Evolutionary conservation across 306 rosid species (phyloP), one percentile per base, ranked within the genome.

Genomic region (Trifolium repens): DNA sequence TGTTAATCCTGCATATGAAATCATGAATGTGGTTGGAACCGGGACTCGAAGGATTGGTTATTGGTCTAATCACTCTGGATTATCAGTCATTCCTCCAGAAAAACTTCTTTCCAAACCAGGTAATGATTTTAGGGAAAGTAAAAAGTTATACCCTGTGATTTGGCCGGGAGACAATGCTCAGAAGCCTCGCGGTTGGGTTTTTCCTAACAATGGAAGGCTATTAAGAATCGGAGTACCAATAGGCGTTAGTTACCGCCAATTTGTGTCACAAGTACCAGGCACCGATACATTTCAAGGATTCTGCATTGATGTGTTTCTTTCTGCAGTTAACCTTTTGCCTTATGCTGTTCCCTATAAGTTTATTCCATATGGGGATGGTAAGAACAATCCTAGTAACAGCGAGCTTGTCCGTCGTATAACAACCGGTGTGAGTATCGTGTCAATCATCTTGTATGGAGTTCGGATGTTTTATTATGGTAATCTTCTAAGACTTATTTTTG

Each of bases 171-270:
- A 90, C 34, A 78, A 86, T 4, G 50, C 40, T 4, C 81, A 85
- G 66, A 86, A 37, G 78, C 99, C 99, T 73, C 98, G 98, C 16
- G 99, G 99, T 32, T 96, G 99, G 99, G 91, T 87, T 53, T 96
- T 96, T 75, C 98, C 99, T 1, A 89, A 83, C 89, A 87, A 67
- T 61, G 99, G 98, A 82, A 88, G 91, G 79, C 86, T 83, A 4
- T 87, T 96, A 84, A 89, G 26, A 46, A 90, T 96, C 42, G 99
- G 92, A 75, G 96, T 96, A 30, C 97, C 98, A 0, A 87, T 9
- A 30, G 71, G 87, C 68, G 85, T 86, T 76, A 80, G 89, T 80
- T 96, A 81, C 82, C 88, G 8, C 1, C 91, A 96, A 64, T 89
- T 92, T 76, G 85, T 82, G 50, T 82, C 90, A 2, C 83, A 82